A percentile compares a stretch with the other conserved stretches of the same genome.
Conservation (phyloP, 805 yeast species). For the Scheffersomyces coipomensis region DNA sequence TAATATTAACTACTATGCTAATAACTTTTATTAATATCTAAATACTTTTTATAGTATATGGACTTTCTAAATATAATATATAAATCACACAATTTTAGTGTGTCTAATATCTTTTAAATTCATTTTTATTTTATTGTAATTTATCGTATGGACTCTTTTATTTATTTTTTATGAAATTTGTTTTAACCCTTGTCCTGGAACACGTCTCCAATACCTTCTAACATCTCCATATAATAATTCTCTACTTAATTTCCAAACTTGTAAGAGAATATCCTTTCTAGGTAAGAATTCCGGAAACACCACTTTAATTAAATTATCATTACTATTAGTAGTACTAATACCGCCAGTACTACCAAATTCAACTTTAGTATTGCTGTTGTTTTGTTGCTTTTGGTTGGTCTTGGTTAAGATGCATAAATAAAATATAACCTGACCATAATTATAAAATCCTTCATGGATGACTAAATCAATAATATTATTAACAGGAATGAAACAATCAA, state of each 20-base stretch:
- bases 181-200: slow-evolving; percentile 36
- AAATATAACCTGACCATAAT: slow-evolving; percentile 60
- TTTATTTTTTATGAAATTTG: slow-evolving; percentile 8
- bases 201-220: slow-evolving; percentile 29
- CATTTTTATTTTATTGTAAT: too few species aligned
- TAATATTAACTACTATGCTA: too few species aligned
- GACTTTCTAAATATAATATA: too few species aligned
- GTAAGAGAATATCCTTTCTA: slow-evolving; percentile 35
- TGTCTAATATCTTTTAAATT: too few species aligned
- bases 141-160: too few species aligned
- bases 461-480: slow-evolving; percentile 60
- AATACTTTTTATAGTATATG: too few species aligned
- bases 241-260: slow-evolving; percentile 40
- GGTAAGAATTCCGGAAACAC: slow-evolving; percentile 45
- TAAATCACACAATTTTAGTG: too few species aligned
- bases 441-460: slow-evolving; percentile 74
- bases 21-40: too few species aligned
- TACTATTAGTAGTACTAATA: slow-evolving; percentile 4
- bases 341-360: too few species aligned
- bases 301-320: slow-evolving; percentile 23
- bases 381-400: slow-evolving; percentile 11
- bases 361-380: not conserved
- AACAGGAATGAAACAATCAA: slow-evolving; percentile 51
- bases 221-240: slow-evolving; percentile 32
- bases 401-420: slow-evolving; percentile 61